These are phyloP conservation scores for Penicillium sp. DNA, from an alignment of 2,329 filamentous ascomycete genomes.

Conservation along the genomic window DNA sequence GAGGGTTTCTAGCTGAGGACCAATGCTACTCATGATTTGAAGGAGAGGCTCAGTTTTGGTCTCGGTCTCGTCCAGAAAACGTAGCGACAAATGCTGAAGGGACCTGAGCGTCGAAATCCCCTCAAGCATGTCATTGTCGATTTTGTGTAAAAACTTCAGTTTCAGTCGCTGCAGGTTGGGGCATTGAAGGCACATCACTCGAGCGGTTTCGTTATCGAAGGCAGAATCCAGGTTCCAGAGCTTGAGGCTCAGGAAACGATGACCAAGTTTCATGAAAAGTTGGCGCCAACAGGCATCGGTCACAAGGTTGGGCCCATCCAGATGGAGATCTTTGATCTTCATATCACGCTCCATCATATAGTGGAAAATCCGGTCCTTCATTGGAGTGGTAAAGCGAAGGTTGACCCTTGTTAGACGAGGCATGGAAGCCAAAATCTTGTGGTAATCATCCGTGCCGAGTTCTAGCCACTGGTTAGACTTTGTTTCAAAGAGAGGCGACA, in stretches of 20 bases:
- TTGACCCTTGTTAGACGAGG: constrained; percentile 69
- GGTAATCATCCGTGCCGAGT: constrained; percentile 72
- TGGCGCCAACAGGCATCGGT: constrained; percentile 72
- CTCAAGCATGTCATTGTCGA: constrained; percentile 65
- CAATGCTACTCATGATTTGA: constrained; percentile 61
- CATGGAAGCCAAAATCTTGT: constrained; percentile 75
- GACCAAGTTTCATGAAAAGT: constrained; percentile 66
- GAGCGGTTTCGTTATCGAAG: constrained; percentile 70
- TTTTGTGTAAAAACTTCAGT: constrained; percentile 73
- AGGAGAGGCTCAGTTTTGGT: constrained; percentile 59
- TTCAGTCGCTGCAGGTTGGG: constrained; percentile 73
- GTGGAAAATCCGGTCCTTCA: constrained; percentile 80
- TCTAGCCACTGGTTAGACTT: constrained; percentile 48
- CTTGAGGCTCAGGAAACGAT: constrained; percentile 65
- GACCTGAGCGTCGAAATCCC: constrained; percentile 62
- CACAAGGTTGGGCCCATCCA: constrained; percentile 82
- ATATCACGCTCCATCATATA: constrained; percentile 74
- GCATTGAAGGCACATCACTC: constrained; percentile 62
- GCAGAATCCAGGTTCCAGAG: constrained; percentile 82
- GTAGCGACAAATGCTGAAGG: constrained; percentile 74
- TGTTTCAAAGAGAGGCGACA: neutral
- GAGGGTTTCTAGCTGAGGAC: constrained; percentile 69
- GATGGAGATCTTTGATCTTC: constrained; percentile 68
- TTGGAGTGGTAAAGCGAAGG: constrained; percentile 81
- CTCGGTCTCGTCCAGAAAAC: constrained; percentile 59